Evolutionary conservation across 495 filamentous ascomycete genomes (phyloP).

Genomic region (Penicillium riverlandense): DNA sequence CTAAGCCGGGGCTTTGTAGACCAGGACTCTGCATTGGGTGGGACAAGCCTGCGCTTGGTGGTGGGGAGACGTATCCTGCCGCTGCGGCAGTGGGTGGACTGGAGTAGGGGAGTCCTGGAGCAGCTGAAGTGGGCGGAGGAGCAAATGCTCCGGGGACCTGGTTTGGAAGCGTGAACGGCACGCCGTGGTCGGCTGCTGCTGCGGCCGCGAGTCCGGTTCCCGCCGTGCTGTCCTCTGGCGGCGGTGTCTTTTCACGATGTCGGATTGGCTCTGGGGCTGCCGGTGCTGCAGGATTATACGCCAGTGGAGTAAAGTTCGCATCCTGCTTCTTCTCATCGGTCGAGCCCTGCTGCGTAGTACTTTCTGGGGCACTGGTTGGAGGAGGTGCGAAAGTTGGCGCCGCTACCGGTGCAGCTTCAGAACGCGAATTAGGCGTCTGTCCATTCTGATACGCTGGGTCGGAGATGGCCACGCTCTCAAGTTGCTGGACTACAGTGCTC

Average conservation of each 20-base stretch:
- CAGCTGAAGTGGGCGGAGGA: constrained; percentile 15
- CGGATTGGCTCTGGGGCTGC: constrained; percentile 75
- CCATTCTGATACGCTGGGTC: constrained; percentile 53
- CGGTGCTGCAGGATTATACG: constrained; percentile 88
- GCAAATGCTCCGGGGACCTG: constrained; percentile 16
- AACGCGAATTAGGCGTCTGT: constrained; percentile 41
- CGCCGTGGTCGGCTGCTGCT: constrained; percentile 53
- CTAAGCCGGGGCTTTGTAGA: constrained; percentile 19
- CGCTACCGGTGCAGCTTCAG: constrained; percentile 20
- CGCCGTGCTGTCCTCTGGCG: constrained; percentile 61
- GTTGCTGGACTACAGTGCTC: constrained; percentile 75
- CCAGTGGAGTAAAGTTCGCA: constrained; percentile 57
- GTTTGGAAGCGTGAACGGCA: constrained; percentile 32
- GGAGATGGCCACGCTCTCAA: constrained; percentile 73
- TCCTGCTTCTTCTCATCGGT: constrained; percentile 32
- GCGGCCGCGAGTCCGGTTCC: constrained; percentile 68
- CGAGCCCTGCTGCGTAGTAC: constrained; percentile 11
- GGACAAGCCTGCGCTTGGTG: constrained; percentile 27
- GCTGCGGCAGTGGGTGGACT: constrained; percentile 22
- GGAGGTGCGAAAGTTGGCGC: constrained; percentile 36
- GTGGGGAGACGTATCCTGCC: constrained; percentile 28
- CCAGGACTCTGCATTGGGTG: constrained; percentile 8
- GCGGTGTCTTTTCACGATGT: constrained; percentile 85
- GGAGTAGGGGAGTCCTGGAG: constrained; percentile 16
- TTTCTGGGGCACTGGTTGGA: constrained; percentile 27